Evolutionary conservation across 2,329 filamentous ascomycete genomes (phyloP), one percentile per base, ranked within the genome.

Genomic region (Pseudocercospora macadamiae): DNA sequence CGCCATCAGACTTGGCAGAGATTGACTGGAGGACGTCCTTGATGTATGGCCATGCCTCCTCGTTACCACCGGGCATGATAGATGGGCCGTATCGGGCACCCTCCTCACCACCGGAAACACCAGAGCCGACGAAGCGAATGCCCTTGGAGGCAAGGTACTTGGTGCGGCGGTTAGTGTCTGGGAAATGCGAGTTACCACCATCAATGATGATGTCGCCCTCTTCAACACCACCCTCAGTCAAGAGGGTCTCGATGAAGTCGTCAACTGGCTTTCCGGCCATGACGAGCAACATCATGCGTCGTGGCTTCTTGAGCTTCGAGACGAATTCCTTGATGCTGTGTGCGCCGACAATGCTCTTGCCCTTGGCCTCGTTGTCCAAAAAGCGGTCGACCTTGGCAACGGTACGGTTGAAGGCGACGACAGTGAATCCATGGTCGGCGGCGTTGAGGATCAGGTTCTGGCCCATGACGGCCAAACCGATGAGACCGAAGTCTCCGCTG

Each of bases 11-110:
- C 88, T 99, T 97, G 79, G 95, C 95, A 66, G 95, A 86, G 76
- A 99, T 96, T 83, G 87, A 87, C 84, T 99, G 95, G 86, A 99
- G 96, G 75, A 99, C 90, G 73, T 97, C 93, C 88, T 99, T 97
- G 83, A 99, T 96, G 80, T 90, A 87, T 72, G 91, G 91, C 95
- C 95, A 97, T 56, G 95, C 95, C 79, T 91, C 91, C 85, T 97
- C 92, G 81, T 96, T 92, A 80, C 95, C 95, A 86, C 95, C 95
- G 66, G 95, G 95, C 95, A 99, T 99, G 79, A 99, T 85, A 67
- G 92, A 97, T 71, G 95, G 95, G 60, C 95, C 95, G 75, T 96
- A 96, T 72, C 95, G 90, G 76, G 95, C 95, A 87, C 95, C 95
- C 85, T 99, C 95, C 84, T 99, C 95, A 83, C 95, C 95, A 82